Percentiles rank a stretch among this genome's conserved stretches.
phyloP scores from a whole-genome alignment of 257 asterid genomes.

The Euphrasia confusa region DNA sequence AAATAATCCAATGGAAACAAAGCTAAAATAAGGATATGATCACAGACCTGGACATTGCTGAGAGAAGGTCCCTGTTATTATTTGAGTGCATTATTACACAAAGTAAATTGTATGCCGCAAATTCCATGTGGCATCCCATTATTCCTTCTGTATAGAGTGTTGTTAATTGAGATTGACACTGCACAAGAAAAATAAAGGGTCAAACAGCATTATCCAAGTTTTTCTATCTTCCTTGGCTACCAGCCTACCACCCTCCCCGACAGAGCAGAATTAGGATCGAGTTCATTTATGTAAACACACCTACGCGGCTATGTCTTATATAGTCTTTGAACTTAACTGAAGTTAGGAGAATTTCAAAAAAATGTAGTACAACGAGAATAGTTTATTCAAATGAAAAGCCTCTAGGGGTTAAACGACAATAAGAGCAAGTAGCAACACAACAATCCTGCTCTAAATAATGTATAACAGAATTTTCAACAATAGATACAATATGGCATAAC shows the following conservation, averaged over 20 bases:
- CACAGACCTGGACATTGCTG: conserved; percentile 94
- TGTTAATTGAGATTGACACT: conserved; percentile 97
- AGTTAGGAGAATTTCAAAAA: neutral
- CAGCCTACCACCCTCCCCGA: neutral
- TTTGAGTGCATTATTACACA: conserved; percentile 83
- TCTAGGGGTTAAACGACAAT: neutral
- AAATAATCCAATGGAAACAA: conserved; percentile 15
- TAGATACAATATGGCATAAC: neutral
- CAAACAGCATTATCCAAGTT: neutral
- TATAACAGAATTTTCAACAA: neutral
- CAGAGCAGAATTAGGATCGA: neutral
- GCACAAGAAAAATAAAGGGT: conserved; percentile 34
- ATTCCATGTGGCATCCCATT: conserved; percentile 86
- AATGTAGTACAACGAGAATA: neutral
- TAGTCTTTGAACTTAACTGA: neutral
- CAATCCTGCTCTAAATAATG: neutral
- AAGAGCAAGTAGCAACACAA: neutral
- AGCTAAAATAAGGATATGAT: conserved; percentile 15
- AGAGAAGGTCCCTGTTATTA: conserved; percentile 85
- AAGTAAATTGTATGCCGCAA: conserved; percentile 88
- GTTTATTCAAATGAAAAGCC: neutral
- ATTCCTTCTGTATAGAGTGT: conserved; percentile 94
- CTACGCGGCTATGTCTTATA: conserved; percentile 4
- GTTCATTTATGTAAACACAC: neutral
- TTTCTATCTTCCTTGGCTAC: neutral